Conservation (phyloP, 768 basidiomycete genomes). For the Tricholoma saponaceum region DNA sequence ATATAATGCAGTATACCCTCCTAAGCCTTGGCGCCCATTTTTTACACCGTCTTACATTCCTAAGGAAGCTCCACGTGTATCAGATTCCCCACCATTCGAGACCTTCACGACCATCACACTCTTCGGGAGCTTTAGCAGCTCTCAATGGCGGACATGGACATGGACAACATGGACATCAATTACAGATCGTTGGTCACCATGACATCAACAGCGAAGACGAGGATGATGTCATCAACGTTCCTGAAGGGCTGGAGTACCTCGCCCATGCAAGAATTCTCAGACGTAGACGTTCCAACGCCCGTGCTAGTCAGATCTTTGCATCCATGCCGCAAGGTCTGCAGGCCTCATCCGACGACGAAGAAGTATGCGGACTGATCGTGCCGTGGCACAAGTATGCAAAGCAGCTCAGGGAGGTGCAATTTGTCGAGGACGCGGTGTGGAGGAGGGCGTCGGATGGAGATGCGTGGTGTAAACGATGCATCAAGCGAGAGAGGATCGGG, state of each 20-base stretch:
- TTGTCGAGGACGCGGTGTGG: conserved; percentile 36
- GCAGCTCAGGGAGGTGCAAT: conserved; percentile 35
- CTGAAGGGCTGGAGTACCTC: not conserved
- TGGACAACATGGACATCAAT: not conserved
- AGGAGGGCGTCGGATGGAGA: conserved; percentile 31
- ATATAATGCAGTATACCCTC: conserved; percentile 28
- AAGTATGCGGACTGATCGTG: conserved; percentile 32
- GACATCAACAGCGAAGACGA: not conserved
- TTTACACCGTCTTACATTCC: conserved; percentile 28
- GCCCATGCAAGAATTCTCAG: not conserved
- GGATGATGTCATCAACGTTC: not conserved
- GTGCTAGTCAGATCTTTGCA: not conserved
- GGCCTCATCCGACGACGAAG: conserved; percentile 20
- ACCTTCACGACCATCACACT: not conserved
- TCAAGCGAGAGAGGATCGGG: not conserved
- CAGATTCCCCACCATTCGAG: not conserved
- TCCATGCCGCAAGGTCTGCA: not conserved
- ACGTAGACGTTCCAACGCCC: not conserved
- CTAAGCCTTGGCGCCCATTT: conserved; percentile 41
- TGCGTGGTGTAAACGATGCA: conserved; percentile 24
- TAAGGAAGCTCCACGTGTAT: conserved; percentile 38
- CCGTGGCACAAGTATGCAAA: conserved; percentile 42
- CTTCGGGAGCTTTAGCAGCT: not conserved
- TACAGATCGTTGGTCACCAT: not conserved
- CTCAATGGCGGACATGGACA: not conserved